Evolutionary conservation across 345 rosid species (phyloP).

Genomic region (Euphorbia peplus): DNA sequence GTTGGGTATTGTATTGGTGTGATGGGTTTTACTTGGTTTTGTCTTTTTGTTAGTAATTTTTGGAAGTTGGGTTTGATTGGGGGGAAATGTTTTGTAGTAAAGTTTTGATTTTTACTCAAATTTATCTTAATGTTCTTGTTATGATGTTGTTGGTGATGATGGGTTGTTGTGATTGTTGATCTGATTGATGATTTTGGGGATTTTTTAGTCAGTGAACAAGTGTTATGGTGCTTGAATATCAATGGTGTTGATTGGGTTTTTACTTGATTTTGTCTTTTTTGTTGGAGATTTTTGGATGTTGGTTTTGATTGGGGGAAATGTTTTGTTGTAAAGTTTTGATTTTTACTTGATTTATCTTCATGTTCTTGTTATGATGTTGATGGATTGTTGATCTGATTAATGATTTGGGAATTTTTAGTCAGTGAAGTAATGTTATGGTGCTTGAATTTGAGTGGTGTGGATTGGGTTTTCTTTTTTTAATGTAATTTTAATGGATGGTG

Average conservation of each 20-base stretch:
- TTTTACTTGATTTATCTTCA: background rate
- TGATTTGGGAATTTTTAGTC: background rate
- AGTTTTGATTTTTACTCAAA: background rate
- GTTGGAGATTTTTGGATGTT: background rate
- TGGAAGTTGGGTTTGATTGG: conserved; percentile 1
- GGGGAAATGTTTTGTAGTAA: background rate
- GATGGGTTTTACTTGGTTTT: background rate
- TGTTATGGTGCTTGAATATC: background rate
- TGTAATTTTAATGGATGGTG: background rate
- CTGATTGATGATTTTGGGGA: background rate
- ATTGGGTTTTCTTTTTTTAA: background rate
- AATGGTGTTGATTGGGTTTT: too few species aligned
- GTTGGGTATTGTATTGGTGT: background rate
- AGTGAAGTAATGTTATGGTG: background rate
- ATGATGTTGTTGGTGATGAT: too few species aligned
- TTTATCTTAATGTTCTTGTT: too few species aligned
- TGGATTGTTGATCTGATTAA: background rate
- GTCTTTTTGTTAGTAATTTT: background rate
- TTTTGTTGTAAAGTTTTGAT: background rate
- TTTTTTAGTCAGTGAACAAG: background rate
- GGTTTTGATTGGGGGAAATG: background rate
- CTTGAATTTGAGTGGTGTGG: background rate
- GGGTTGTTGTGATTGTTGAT: background rate
- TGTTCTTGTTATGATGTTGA: too few species aligned
- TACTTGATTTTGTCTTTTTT: background rate